Base-by-base conservation (phyloP, 768 basidiomycete genomes). In the Boletus insuetus region DNA sequence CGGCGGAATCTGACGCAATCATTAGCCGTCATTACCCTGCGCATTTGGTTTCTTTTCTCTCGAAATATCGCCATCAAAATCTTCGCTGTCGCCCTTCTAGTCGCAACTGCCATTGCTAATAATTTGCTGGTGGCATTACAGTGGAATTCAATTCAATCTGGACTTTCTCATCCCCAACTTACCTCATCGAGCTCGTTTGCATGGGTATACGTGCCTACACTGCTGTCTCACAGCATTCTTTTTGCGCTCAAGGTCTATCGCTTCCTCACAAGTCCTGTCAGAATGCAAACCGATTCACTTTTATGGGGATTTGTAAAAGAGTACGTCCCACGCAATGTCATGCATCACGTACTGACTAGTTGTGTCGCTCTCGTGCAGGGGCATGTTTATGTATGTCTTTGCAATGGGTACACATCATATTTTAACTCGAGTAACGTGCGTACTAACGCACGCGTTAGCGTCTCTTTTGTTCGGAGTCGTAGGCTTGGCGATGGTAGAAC, bases 271-370 rank as follows among this genome's bases (percentile, higher is more conserved):
- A 65, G 58, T 35, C 39, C 64, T n/a, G 50, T 24, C 16, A 40
- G 39, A 11, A 52, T 42, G 49, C 47, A 48, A 20, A 54, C 40
- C 3, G 24, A 62, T 13, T 46, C 51, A 2, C 46, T 65, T 22
- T 16, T 65, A 6, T 53, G 53, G 55, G 53, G 58, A 6, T 53
- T 65, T 24, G 6, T 65, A 4, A 64, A 64, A 55, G 63, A 65
- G 63, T 62, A 34, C 11, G 54, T 53, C 26, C 17, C 38, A 37
- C 6, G 6, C 17, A 16, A 24, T 24, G 22, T 13, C 43, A 32
- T 37, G 13, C 13, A 22, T 31, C n/a, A 10, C 49, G 19, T 29
- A 16, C 32, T 58, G 9, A 52, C 29, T 34, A 34, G 2, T 26
- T 34, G 12, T 13, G 14, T 17, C 22, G 29, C 16, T 41, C 35